Percentiles rank a stretch among this genome's conserved stretches.
phyloP scores from a whole-genome alignment of 306 rosid genomes.

The Abrus precatorius region DNA sequence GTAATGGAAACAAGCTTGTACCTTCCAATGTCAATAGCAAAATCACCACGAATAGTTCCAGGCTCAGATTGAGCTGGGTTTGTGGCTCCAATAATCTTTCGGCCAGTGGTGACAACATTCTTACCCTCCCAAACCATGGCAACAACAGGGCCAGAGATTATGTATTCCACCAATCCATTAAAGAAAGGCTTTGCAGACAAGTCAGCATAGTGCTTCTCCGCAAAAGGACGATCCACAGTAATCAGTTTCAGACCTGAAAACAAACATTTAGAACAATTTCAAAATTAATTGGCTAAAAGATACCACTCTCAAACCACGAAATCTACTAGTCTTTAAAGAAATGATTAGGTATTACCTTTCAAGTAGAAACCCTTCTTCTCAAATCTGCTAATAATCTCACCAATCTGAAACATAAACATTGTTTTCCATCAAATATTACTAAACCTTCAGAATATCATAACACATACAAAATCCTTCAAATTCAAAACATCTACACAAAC shows the following conservation, averaged over 20 bases:
- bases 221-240: constrained; percentile 82
- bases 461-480: neutral
- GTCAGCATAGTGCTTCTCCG: constrained; percentile 90
- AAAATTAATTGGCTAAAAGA: neutral
- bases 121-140: constrained; percentile 99
- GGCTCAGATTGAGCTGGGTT: constrained; percentile 89
- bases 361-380: constrained; percentile 93
- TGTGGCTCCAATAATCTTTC: constrained; percentile 95
- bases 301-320: neutral
- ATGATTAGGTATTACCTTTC: constrained; percentile 61
- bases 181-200: constrained; percentile 95
- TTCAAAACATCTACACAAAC: neutral
- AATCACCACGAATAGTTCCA: constrained; percentile 95
- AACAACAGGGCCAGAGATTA: constrained; percentile 91
- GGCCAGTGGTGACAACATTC: constrained; percentile 76
- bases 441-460: neutral
- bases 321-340: too few relatives aligned
- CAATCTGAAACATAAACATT: constrained; percentile 63
- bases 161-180: constrained; percentile 84
- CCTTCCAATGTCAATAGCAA: constrained; percentile 94
- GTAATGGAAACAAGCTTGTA: constrained; percentile 15
- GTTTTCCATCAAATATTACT: neutral
- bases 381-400: constrained; percentile 89
- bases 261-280: neutral
- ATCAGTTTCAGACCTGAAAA: constrained; percentile 80